Conservation (phyloP, 2,329 filamentous ascomycete species). For the Diaporthe sp. region DNA sequence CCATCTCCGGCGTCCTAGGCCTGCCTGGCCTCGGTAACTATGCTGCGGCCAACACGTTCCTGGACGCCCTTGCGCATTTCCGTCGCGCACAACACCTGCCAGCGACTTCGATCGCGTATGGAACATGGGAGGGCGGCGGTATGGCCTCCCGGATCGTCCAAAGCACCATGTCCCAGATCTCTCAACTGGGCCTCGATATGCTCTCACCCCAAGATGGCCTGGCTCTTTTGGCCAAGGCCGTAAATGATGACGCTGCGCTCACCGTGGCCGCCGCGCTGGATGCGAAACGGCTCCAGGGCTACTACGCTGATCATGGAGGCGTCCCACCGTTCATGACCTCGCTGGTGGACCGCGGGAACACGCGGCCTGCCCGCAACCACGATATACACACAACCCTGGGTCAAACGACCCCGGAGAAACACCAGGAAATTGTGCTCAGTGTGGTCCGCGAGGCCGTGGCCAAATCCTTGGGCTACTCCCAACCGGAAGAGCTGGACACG, state of each 20-base stretch:
- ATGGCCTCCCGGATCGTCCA: not conserved
- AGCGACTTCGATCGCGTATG: not conserved
- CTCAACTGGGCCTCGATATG: not conserved
- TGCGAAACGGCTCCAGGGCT: too few species aligned
- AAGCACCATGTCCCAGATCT: not conserved
- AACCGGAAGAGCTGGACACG: not conserved
- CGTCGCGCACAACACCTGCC: not conserved
- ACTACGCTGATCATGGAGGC: too few species aligned
- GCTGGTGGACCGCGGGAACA: too few species aligned
- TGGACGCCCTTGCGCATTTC: not conserved
- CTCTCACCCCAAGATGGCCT: not conserved
- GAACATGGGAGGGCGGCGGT: not conserved
- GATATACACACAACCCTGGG: not conserved
- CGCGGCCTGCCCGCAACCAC: too few species aligned
- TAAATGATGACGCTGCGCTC: too few species aligned
- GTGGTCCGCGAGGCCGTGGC: not conserved
- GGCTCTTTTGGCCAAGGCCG: not conserved
- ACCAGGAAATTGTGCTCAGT: not conserved
- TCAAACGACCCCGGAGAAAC: not conserved
- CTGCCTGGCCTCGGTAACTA: not conserved
- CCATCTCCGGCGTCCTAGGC: not conserved
- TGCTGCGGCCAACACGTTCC: not conserved
- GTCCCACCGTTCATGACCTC: too few species aligned
- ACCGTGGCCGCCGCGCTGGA: too few species aligned
- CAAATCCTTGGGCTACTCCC: not conserved